Conservation (phyloP, 129 eudicot genomes). For the Artemisia annua region DNA sequence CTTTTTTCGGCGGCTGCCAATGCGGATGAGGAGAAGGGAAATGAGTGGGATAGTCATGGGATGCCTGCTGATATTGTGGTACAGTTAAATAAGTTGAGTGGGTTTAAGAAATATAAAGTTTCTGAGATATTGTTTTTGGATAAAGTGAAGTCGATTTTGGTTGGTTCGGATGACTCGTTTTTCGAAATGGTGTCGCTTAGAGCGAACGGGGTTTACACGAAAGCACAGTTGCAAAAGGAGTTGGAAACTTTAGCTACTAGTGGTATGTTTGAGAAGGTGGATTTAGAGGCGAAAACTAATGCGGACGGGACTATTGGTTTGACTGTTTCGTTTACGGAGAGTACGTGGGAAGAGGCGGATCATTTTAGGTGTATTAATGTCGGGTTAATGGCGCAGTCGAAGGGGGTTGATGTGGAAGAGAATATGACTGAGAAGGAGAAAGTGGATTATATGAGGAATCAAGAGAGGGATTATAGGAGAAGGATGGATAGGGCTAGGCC, state of each 20-base stretch:
- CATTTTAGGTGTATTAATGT: slow-evolving; percentile 76
- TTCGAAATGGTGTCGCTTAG: slow-evolving; percentile 71
- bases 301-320: slow-evolving; percentile 73
- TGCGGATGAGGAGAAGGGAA: slow-evolving; percentile 63
- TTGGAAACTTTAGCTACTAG: slow-evolving; percentile 71
- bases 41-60: slow-evolving; percentile 76
- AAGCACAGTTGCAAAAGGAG: slow-evolving; percentile 83
- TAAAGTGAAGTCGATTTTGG: slow-evolving; percentile 22
- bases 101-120: slow-evolving; percentile 72
- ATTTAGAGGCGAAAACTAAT: slow-evolving; percentile 67
- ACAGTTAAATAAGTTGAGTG: slow-evolving; percentile 62
- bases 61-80: slow-evolving; percentile 60
- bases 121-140: slow-evolving; percentile 64
- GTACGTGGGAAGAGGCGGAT: slow-evolving; percentile 72
- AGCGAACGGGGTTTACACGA: slow-evolving; percentile 72
- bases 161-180: slow-evolving; percentile 73
- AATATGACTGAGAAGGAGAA: slow-evolving; percentile 85
- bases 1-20: slow-evolving; percentile 43
- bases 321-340: slow-evolving; percentile 51
- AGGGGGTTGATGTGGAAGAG: slow-evolving; percentile 57
- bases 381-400: slow-evolving; percentile 74
- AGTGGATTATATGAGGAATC: slow-evolving; percentile 49
- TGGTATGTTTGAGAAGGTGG: slow-evolving; percentile 89
- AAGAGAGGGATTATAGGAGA: slow-evolving; percentile 65
- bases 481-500: slow-evolving; percentile 76